A percentile compares a stretch with the other conserved stretches of the same genome.
Evolutionary conservation across 1,284 basidiomycete species (phyloP).

Genomic region (Xerocomus cyaneibrunnescens): DNA sequence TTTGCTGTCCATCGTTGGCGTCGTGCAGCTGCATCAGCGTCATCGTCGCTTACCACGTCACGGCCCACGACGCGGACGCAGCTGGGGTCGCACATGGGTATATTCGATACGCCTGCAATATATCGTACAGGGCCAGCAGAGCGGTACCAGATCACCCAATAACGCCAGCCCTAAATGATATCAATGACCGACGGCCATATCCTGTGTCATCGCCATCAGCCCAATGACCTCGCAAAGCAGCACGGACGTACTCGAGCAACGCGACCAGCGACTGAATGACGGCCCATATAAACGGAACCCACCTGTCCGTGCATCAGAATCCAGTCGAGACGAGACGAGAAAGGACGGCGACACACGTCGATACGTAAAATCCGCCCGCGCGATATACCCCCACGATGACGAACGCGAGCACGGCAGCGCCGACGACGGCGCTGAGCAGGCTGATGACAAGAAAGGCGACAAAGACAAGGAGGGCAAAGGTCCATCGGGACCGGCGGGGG

Average conservation of each 20-base stretch:
- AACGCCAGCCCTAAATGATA: constrained; percentile 39
- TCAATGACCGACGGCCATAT: constrained; percentile 59
- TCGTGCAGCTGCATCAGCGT: not conserved
- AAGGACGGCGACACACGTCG: not conserved
- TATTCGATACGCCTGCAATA: not conserved
- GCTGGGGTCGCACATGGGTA: not conserved
- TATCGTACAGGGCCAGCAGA: not conserved
- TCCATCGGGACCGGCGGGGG: constrained; percentile 54
- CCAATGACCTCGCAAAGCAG: not conserved
- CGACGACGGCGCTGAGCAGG: constrained; percentile 63
- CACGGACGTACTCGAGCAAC: constrained; percentile 57
- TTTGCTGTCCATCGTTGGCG: not conserved
- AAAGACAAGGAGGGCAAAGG: constrained; percentile 67
- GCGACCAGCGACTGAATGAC: constrained; percentile 67
- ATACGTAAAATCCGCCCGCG: not conserved
- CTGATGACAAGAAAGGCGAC: constrained; percentile 56
- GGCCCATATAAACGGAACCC: constrained; percentile 80
- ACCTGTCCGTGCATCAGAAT: constrained; percentile 42
- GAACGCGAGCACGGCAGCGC: constrained; percentile 72
- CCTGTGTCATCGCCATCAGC: constrained; percentile 33
- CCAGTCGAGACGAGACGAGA: not conserved
- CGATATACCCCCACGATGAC: constrained; percentile 50
- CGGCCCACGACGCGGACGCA: not conserved
- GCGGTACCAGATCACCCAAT: not conserved
- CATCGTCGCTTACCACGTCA: not conserved